phyloP scores from a whole-genome alignment of 2,329 filamentous ascomycete species.

The Paecilomyces sp. region DNA sequence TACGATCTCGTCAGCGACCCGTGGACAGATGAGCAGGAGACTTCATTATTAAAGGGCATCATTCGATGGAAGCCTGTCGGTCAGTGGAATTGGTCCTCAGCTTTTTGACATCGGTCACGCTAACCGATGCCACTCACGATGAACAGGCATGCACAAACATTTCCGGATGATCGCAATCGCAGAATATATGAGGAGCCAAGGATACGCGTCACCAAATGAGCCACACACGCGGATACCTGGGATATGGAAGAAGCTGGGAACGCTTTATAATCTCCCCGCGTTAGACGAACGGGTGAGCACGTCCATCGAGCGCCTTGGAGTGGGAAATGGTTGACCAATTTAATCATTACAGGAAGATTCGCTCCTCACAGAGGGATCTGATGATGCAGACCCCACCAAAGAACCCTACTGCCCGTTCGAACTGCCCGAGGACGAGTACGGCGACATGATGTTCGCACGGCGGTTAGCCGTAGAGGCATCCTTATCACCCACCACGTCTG shows the following conservation, averaged over 20 bases:
- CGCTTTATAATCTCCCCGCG: constrained; percentile 75
- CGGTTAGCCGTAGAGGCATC: constrained; percentile 37
- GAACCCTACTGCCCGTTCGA: constrained; percentile 57
- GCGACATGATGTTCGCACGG: constrained; percentile 42
- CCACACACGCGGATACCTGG: constrained; percentile 81
- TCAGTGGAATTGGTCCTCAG: constrained; percentile 29
- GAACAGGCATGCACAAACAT: constrained; percentile 79
- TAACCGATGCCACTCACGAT: constrained; percentile 5
- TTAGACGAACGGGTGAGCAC: constrained; percentile 76
- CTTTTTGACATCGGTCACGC: background rate
- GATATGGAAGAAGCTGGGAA: constrained; percentile 82
- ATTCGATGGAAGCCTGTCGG: constrained; percentile 96
- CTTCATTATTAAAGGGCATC: constrained; percentile 84
- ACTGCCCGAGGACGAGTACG: constrained; percentile 48
- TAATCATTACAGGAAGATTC: constrained; percentile 42
- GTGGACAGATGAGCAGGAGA: constrained; percentile 95
- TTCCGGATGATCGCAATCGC: constrained; percentile 86
- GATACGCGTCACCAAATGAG: constrained; percentile 57
- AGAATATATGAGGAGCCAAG: constrained; percentile 71
- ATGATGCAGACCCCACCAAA: constrained; percentile 45
- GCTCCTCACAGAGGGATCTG: constrained; percentile 48
- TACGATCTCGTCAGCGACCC: constrained; percentile 56
- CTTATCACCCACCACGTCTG: constrained; percentile 32
- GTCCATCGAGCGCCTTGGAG: constrained; percentile 26
- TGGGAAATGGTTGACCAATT: constrained; percentile 1